A percentile compares a stretch with the other conserved stretches of the same genome.
Conservation (phyloP, 202 grass and related monocot species). For the Panicum hallii region DNA sequence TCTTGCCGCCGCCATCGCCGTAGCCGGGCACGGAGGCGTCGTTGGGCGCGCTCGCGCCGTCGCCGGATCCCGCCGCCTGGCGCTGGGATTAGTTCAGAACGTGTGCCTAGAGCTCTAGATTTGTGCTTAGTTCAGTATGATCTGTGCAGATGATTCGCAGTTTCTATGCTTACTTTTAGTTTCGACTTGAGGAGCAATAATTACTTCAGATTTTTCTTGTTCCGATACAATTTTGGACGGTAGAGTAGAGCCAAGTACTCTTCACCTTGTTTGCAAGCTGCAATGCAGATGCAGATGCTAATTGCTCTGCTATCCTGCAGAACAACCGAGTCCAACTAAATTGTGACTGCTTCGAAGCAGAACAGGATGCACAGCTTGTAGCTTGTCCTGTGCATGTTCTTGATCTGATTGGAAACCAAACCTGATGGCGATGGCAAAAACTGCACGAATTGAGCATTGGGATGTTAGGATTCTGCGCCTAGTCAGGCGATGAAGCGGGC, state of each 20-base stretch:
- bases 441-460: no score
- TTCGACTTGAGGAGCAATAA: conserved; percentile 25
- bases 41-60: neutral
- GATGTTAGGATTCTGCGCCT: no score
- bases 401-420: conserved; percentile 13
- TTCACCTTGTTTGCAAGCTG: neutral
- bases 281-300: neutral
- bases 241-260: neutral
- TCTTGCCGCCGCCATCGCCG: conserved; percentile 49
- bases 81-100: conserved; percentile 12
- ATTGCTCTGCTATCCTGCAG: neutral
- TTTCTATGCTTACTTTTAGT: neutral
- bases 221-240: neutral
- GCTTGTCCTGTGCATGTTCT: neutral
- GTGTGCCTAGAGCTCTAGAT: conserved; percentile 36
- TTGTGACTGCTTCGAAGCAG: neutral
- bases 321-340: neutral
- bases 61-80: conserved; percentile 42
- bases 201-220: neutral
- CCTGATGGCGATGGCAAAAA: no score
- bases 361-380: neutral
- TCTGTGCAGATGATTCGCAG: conserved; percentile 34
- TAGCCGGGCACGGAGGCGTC: conserved; percentile 18
- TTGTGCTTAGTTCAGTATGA: neutral
- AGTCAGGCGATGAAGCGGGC: no score